Evolutionary conservation across 2,329 filamentous ascomycete species (phyloP).

Genomic region (Dactylella cylindrospora): DNA sequence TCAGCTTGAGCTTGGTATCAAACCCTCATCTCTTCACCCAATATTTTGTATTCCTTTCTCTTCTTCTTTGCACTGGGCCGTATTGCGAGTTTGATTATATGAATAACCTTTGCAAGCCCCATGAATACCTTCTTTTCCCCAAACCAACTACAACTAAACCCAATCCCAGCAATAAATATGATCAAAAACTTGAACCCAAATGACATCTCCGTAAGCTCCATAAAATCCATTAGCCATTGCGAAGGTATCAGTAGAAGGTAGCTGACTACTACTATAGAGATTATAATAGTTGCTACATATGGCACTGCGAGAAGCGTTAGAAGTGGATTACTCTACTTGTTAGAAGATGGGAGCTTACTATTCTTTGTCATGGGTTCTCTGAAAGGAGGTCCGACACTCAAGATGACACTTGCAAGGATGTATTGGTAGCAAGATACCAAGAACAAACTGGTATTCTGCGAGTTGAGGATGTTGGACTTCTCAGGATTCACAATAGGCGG

Average conservation of each 20-base stretch:
- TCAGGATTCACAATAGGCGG: conserved; percentile 75
- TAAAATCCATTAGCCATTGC: conserved; percentile 67
- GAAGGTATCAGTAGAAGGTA: conserved; percentile 82
- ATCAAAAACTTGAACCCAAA: conserved; percentile 72
- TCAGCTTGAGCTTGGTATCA: too few relatives aligned
- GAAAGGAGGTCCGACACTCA: conserved; percentile 90
- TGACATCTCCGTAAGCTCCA: conserved; percentile 82
- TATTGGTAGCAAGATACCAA: conserved; percentile 92
- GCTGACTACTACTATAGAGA: conserved; percentile 66
- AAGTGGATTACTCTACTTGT: conserved; percentile 46
- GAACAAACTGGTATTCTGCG: conserved; percentile 89
- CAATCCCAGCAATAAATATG: conserved; percentile 67
- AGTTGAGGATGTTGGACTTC: conserved; percentile 84
- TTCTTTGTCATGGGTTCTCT: conserved; percentile 77
- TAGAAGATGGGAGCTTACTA: conserved; percentile 58
- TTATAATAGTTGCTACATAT: conserved; percentile 74
- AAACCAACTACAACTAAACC: conserved; percentile 68
- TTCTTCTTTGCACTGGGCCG: conserved; percentile 66
- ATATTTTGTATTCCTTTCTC: conserved; percentile 83
- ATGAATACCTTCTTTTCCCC: conserved; percentile 73
- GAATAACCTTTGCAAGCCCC: conserved; percentile 67
- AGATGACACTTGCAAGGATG: conserved; percentile 81
- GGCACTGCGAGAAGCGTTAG: conserved; percentile 62
- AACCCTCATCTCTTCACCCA: conserved; percentile 66
- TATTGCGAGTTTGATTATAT: conserved; percentile 62